phyloP scores from a whole-genome alignment of 1,139 yeast species.

The Suhomyces ambrosiae region DNA sequence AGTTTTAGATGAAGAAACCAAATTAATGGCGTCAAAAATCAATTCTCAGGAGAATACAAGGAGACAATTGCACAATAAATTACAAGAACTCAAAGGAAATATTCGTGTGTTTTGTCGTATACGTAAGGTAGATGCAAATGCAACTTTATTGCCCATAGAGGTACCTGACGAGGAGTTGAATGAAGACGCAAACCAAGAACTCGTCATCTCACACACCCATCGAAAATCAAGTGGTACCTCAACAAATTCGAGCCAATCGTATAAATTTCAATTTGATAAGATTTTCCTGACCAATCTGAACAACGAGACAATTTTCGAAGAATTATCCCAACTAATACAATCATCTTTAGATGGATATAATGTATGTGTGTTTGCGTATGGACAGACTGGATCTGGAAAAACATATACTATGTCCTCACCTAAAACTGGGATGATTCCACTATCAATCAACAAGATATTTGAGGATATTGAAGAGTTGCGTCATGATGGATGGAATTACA shows the following conservation, averaged over 20 bases:
- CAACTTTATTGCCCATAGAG: slow-evolving; percentile 37
- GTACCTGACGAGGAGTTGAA: slow-evolving; percentile 53
- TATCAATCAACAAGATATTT: slow-evolving; percentile 74
- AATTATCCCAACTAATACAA: slow-evolving; percentile 83
- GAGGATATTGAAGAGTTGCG: slow-evolving; percentile 52
- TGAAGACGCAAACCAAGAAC: slow-evolving; percentile 53
- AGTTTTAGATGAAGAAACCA: slow-evolving; percentile 14
- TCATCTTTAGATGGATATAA: slow-evolving; percentile 89
- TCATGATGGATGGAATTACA: slow-evolving; percentile 66
- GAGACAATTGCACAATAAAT: slow-evolving; percentile 67
- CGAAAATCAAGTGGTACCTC: slow-evolving; percentile 13
- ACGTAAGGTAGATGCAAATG: slow-evolving; percentile 52
- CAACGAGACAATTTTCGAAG: slow-evolving; percentile 74
- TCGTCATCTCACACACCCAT: slow-evolving; percentile 32
- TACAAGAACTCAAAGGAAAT: slow-evolving; percentile 90
- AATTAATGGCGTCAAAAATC: slow-evolving; percentile 27
- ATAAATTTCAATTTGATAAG: slow-evolving; percentile 72
- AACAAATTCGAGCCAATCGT: slow-evolving; percentile 16
- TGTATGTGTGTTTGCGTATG: slow-evolving; percentile 94
- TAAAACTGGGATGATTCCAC: slow-evolving; percentile 78
- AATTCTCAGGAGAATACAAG: slow-evolving; percentile 39
- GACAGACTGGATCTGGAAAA: slow-evolving; percentile 97
- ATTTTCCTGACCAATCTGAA: slow-evolving; percentile 60
- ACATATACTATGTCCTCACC: slow-evolving; percentile 85
- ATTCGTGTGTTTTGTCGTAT: slow-evolving; percentile 89